Conservation (phyloP, 495 filamentous ascomycete genomes). For the Cercophora newfieldiana region DNA sequence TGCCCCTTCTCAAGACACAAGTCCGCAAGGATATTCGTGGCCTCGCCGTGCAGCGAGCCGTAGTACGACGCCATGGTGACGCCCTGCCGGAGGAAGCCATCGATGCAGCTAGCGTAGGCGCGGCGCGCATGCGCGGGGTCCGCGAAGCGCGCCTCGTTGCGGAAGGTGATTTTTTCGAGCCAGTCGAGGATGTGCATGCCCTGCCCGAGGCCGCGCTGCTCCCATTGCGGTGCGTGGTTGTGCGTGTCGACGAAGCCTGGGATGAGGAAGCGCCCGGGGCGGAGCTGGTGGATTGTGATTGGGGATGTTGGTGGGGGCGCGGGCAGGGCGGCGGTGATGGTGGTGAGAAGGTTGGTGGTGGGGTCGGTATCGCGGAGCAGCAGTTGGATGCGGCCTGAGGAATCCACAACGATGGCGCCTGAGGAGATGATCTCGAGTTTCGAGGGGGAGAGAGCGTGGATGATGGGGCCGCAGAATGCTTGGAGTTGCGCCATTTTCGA, state of each 20-base stretch:
- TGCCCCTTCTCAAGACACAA: constrained; percentile 58
- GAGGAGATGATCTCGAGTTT: background rate
- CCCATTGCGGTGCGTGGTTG: constrained; percentile 66
- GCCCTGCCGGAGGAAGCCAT: constrained; percentile 60
- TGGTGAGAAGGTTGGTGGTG: background rate
- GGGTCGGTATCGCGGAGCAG: background rate
- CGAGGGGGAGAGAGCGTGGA: background rate
- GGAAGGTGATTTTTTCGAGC: constrained; percentile 62
- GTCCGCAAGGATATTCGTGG: constrained; percentile 60
- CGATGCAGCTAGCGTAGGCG: constrained; percentile 55
- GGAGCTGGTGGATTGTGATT: constrained; percentile 40
- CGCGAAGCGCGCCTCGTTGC: constrained; percentile 58
- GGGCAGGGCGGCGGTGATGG: background rate
- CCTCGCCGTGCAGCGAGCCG: constrained; percentile 57
- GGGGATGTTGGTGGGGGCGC: background rate
- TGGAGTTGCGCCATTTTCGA: background rate
- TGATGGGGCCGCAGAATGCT: constrained; percentile 5
- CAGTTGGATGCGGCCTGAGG: background rate
- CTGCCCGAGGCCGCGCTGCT: constrained; percentile 59
- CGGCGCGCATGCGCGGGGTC: constrained; percentile 54
- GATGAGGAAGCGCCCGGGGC: constrained; percentile 54
- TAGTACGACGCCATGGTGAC: constrained; percentile 69
- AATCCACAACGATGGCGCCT: background rate
- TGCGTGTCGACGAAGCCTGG: constrained; percentile 67
- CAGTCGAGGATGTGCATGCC: constrained; percentile 61